Evolutionary conservation across 805 yeast genomes (phyloP).

Genomic region (Ogataea populi-albae): DNA sequence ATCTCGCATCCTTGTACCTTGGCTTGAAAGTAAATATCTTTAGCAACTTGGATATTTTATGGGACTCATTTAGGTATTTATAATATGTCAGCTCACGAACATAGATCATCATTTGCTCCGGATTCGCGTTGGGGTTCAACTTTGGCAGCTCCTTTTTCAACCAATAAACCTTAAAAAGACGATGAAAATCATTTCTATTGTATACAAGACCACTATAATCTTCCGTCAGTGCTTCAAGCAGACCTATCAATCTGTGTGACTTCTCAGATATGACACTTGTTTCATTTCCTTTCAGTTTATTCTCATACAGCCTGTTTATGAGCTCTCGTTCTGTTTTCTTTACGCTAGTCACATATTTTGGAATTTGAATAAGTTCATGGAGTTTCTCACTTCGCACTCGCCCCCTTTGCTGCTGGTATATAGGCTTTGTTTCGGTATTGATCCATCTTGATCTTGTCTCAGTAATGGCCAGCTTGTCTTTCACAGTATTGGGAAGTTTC

Average conservation of each 20-base stretch:
- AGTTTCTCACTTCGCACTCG: too few relatives aligned
- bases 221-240: slow-evolving; percentile 9
- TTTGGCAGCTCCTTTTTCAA: slow-evolving; percentile 10
- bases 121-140: slow-evolving; percentile 3
- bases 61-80: slow-evolving; percentile 17
- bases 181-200: slow-evolving; percentile 7
- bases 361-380: too few relatives aligned
- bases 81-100: slow-evolving; percentile 16
- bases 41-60: slow-evolving; percentile 15
- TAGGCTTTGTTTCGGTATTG: too few relatives aligned
- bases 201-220: slow-evolving; percentile 11
- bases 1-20: slow-evolving; percentile 6
- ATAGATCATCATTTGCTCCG: slow-evolving; percentile 6
- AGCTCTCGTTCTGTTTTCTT: background rate
- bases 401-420: too few relatives aligned
- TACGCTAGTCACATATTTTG: too few relatives aligned
- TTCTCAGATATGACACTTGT: slow-evolving; percentile 3
- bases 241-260: slow-evolving; percentile 10
- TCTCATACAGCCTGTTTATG: slow-evolving; percentile 2
- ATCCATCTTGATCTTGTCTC: too few relatives aligned
- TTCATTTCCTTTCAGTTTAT: slow-evolving; percentile 6
- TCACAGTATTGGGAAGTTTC: too few relatives aligned
- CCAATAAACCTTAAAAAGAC: slow-evolving; percentile 18
- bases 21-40: slow-evolving; percentile 9
- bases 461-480: too few relatives aligned